Percentiles rank a stretch among this genome's conserved stretches.
Evolutionary conservation across 352 stramenopile genomes (phyloP).

Genomic region (Phytophthora hibernalis): DNA sequence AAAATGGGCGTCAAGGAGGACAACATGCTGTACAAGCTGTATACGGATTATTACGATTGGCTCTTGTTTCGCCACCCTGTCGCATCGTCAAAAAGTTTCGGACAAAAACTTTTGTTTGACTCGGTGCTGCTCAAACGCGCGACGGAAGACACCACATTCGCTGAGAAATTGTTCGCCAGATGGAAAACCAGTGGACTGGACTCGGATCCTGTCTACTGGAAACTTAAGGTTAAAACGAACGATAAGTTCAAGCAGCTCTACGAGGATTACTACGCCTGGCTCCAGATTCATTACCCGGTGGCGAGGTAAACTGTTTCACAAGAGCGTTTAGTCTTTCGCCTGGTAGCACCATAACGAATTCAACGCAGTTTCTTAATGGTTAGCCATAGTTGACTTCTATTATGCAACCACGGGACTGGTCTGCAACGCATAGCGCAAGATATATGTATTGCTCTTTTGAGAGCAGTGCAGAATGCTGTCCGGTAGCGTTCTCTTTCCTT

Average conservation of each 20-base stretch:
- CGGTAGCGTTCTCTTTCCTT: too few species aligned
- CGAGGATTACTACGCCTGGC: constrained; percentile 9
- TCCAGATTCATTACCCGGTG: neutral
- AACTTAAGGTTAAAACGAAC: neutral
- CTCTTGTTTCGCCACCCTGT: constrained; percentile 4
- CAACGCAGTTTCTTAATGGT: too few species aligned
- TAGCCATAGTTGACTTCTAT: too few species aligned
- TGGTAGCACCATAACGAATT: too few species aligned
- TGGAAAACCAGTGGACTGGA: neutral
- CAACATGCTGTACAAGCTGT: neutral
- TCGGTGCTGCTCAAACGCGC: neutral
- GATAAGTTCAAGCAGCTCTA: constrained; percentile 2
- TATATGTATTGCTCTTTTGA: too few species aligned
- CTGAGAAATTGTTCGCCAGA: constrained; percentile 1
- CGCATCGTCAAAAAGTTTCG: too few species aligned
- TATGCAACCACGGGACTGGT: too few species aligned
- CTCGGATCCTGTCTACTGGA: neutral
- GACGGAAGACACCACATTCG: neutral
- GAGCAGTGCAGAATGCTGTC: too few species aligned
- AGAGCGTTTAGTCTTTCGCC: too few species aligned
- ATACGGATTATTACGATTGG: neutral
- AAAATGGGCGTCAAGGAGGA: neutral
- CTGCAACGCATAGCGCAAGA: too few species aligned
- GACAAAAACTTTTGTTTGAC: neutral
- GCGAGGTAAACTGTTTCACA: neutral